Evolutionary conservation across 257 asterid genomes (phyloP).

Genomic region (Sherardia arvensis): DNA sequence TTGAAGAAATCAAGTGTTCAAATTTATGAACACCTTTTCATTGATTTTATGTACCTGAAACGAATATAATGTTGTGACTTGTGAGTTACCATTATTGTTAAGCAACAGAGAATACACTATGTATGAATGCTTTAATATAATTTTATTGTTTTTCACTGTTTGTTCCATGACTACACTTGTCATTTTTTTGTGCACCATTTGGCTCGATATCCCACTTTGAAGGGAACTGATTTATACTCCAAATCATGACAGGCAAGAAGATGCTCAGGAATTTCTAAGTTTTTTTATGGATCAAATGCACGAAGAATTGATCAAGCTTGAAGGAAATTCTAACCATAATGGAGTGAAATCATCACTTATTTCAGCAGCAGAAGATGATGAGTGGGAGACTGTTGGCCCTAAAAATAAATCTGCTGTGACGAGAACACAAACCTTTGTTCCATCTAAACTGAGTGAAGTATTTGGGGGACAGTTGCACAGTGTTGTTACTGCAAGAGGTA

Average conservation of each 20-base stretch:
- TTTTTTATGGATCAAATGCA: constrained; percentile 89
- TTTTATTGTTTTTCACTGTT: not conserved
- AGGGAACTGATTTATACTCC: constrained; percentile 5
- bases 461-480: constrained; percentile 84
- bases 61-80: not conserved
- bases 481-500: constrained; percentile 77
- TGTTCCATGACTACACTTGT: not conserved
- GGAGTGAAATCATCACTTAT: constrained; percentile 54
- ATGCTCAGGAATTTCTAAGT: constrained; percentile 87
- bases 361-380: constrained; percentile 78
- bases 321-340: constrained; percentile 45
- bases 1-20: not conserved
- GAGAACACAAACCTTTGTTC: constrained; percentile 65
- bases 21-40: not conserved
- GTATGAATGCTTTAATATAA: not conserved
- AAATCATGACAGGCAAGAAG: constrained; percentile 68
- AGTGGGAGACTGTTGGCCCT: constrained; percentile 97
- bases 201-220: not conserved
- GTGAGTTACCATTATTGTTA: not conserved
- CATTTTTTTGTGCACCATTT: not conserved
- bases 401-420: constrained; percentile 95
- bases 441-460: constrained; percentile 69
- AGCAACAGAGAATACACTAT: not conserved
- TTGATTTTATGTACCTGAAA: not conserved
- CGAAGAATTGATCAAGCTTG: constrained; percentile 76